Base-by-base conservation (phyloP, 2,329 filamentous ascomycete genomes). In the Fonsecaea pugnacius region DNA sequence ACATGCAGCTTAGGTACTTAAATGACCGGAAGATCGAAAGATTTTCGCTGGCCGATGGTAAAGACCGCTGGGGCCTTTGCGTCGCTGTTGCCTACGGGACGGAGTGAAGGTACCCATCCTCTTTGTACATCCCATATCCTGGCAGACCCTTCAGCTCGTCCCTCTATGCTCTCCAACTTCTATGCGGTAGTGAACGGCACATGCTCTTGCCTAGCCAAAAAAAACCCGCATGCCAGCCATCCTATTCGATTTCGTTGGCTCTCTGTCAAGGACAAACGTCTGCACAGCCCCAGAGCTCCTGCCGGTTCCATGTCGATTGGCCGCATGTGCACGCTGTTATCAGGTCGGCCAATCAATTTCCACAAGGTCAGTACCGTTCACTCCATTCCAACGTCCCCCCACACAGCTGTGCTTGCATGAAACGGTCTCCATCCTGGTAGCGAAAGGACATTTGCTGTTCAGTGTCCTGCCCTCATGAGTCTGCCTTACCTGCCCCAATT, bases 121-220 rank as follows among this genome's bases (percentile, higher is more conserved):
- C 60, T 63, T 63, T 63, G 24, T 58, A 58, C 33, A 63, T 53
- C 54, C 60, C 35, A 58, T 63, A 63, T 63, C 32, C 54, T 63
- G 24, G 54, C 32, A 63, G 54, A 58, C 60, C 53, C 38, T 27
- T 10, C n/a, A 57, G 60, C 60, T 62, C 60, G 60, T 62, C 52
- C 38, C 52, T 62, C 52, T 21, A 62, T 57, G 18, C 60, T 62
- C 53, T 62, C 59, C 16, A 62, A 62, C 36, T 57, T 21, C 30
- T 51, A 27, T 57, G 38, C 38, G 52, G 60, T 30, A 62, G 52
- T 51, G 18, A 50, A 51, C 21, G 27, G 38, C 38, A 2, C 5
- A 16, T 43, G 38, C 16, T 18, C n/a, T n/a, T 40, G 18, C 38
- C 38, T 40, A n/a, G 38, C 16, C 7, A 40, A n/a, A 4, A 43